Evolutionary conservation across 306 rosid species (phyloP).

Genomic region (Canavalia gladiata): DNA sequence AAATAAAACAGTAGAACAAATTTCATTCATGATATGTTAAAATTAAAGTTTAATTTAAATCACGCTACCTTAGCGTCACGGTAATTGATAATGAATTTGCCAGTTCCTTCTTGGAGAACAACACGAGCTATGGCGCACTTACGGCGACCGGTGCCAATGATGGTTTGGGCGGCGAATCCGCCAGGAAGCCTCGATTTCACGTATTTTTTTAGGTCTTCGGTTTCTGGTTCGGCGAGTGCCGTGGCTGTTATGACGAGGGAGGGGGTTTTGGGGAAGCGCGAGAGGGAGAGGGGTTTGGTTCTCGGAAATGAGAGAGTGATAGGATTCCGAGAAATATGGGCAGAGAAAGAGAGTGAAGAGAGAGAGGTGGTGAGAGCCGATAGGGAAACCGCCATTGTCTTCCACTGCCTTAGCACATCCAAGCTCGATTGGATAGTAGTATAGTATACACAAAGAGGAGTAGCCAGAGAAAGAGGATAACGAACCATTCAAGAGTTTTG

Average conservation of each 20-base stretch:
- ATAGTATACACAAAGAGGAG: background rate
- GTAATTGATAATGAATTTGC: constrained; percentile 84
- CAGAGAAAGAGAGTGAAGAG: constrained; percentile 88
- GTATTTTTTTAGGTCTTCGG: constrained; percentile 63
- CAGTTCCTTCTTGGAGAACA: constrained; percentile 92
- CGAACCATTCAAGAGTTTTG: background rate
- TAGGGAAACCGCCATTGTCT: constrained; percentile 68
- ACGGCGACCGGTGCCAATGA: constrained; percentile 89
- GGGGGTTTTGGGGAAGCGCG: constrained; percentile 42
- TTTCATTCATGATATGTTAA: too few species aligned
- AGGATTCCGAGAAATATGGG: constrained; percentile 67
- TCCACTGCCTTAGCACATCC: background rate
- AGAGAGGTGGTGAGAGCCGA: constrained; percentile 67
- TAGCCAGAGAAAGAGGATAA: constrained; percentile 46
- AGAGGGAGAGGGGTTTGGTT: constrained; percentile 47
- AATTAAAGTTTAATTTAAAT: too few species aligned
- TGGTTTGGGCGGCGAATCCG: constrained; percentile 91
- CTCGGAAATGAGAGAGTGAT: constrained; percentile 48
- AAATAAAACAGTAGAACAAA: background rate
- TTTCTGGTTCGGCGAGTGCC: constrained; percentile 66
- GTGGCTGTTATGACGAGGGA: constrained; percentile 66
- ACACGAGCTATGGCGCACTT: constrained; percentile 88
- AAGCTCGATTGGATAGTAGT: constrained; percentile 17
- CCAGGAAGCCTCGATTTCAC: constrained; percentile 95
- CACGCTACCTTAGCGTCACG: constrained; percentile 84